These are phyloP conservation scores for Xanthoparmelia taractica DNA, from an alignment of 495 filamentous ascomycete genomes.

Conservation along the genomic window DNA sequence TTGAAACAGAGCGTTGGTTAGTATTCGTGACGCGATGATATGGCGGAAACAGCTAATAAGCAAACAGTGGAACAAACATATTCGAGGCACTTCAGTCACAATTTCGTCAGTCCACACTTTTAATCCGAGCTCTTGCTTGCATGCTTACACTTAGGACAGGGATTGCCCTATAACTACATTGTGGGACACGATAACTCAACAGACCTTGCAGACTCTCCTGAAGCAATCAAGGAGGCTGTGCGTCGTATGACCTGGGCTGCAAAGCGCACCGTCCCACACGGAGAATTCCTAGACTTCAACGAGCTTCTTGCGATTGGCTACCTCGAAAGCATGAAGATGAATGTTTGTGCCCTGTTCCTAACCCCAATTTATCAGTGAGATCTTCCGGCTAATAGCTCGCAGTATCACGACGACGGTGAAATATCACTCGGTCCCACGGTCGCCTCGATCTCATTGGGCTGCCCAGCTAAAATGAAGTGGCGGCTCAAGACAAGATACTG, in stretches of 20 bases:
- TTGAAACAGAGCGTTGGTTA: conserved; percentile 37
- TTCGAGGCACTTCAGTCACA: conserved; percentile 62
- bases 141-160: conserved; percentile 37
- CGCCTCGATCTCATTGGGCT: conserved; percentile 67
- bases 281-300: conserved; percentile 49
- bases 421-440: conserved; percentile 64
- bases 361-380: not conserved
- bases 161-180: conserved; percentile 76
- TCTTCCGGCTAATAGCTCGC: conserved; percentile 26
- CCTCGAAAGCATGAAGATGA: conserved; percentile 59
- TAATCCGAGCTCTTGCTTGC: not conserved
- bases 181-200: conserved; percentile 54
- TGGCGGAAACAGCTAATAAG: conserved; percentile 12
- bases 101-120: conserved; percentile 50
- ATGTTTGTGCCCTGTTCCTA: conserved; percentile 41
- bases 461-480: conserved; percentile 57
- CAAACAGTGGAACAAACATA: conserved; percentile 36
- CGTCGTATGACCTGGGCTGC: conserved; percentile 62
- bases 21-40: conserved; percentile 9
- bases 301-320: conserved; percentile 72
- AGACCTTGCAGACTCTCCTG: conserved; percentile 54
- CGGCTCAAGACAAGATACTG: conserved; percentile 56
- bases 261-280: conserved; percentile 34
- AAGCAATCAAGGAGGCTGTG: conserved; percentile 48
- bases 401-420: conserved; percentile 88